These are phyloP conservation scores for Colletotrichum euphorbiae DNA, from an alignment of 2,329 filamentous ascomycete species.

Conservation along the genomic window DNA sequence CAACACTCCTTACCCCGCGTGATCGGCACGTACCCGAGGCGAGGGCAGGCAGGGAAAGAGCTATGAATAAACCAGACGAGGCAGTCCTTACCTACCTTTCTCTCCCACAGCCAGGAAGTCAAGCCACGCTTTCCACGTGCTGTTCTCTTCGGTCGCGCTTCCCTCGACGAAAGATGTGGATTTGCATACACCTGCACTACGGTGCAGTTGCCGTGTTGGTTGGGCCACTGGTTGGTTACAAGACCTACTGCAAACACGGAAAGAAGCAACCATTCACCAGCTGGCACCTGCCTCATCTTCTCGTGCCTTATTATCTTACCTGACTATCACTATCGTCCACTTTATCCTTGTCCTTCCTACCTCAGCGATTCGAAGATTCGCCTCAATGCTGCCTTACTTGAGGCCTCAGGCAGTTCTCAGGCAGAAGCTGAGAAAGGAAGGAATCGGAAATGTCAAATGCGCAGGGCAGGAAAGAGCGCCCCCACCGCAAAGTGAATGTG, in stretches of 20 bases:
- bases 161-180: neutral
- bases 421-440: neutral
- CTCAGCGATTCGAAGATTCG: no score
- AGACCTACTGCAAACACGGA: neutral
- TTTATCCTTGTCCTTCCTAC: no score
- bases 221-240: neutral
- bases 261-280: neutral
- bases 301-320: no score
- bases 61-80: conserved; percentile 10
- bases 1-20: neutral
- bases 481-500: neutral
- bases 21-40: neutral
- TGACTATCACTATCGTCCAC: no score
- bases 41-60: neutral
- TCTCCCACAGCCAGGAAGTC: neutral
- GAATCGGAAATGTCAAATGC: no score
- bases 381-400: no score
- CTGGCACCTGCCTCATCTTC: neutral
- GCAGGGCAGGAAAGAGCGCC: neutral
- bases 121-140: neutral
- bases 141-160: neutral
- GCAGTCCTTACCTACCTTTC: neutral
- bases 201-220: conserved; percentile 15
- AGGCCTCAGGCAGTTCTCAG: neutral
- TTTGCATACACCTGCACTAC: conserved; percentile 5